Evolutionary conservation across 345 rosid species (phyloP).

Genomic region (Citrus trifoliata): DNA sequence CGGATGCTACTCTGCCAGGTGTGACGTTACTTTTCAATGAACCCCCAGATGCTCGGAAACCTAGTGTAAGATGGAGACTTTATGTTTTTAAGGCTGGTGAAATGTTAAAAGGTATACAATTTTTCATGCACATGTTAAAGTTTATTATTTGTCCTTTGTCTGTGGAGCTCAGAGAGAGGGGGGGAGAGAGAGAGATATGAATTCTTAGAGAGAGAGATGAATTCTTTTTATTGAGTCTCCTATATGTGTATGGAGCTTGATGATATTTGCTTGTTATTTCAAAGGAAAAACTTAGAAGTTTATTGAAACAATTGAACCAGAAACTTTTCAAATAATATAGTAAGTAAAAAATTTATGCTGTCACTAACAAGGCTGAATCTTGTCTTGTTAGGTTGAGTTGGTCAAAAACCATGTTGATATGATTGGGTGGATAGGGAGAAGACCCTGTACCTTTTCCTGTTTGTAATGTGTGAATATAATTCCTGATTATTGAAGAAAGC

Average conservation of each 20-base stretch:
- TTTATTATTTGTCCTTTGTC: background rate
- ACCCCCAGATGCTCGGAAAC: constrained; percentile 93
- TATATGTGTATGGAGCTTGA: background rate
- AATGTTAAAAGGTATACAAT: constrained; percentile 63
- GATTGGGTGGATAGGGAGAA: background rate
- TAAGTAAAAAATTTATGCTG: background rate
- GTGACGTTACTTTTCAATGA: constrained; percentile 81
- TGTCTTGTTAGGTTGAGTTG: background rate
- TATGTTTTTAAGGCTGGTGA: constrained; percentile 91
- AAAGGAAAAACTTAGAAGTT: background rate
- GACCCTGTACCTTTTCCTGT: background rate
- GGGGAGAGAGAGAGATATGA: background rate
- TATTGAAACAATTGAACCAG: background rate
- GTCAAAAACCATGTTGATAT: background rate
- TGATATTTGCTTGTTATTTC: background rate
- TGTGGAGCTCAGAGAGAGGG: background rate
- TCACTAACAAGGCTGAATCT: background rate
- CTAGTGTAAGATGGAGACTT: constrained; percentile 81
- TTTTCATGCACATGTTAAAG: background rate
- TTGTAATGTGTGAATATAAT: constrained; percentile 2
- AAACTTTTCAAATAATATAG: background rate
- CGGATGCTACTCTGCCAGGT: constrained; percentile 38
- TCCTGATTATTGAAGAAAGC: background rate
- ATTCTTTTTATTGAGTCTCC: background rate
- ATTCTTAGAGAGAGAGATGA: background rate